Evolutionary conservation across 352 stramenopile species (phyloP), one percentile per base, ranked within the genome.

Genomic region (Thraustochytrium striatum): DNA sequence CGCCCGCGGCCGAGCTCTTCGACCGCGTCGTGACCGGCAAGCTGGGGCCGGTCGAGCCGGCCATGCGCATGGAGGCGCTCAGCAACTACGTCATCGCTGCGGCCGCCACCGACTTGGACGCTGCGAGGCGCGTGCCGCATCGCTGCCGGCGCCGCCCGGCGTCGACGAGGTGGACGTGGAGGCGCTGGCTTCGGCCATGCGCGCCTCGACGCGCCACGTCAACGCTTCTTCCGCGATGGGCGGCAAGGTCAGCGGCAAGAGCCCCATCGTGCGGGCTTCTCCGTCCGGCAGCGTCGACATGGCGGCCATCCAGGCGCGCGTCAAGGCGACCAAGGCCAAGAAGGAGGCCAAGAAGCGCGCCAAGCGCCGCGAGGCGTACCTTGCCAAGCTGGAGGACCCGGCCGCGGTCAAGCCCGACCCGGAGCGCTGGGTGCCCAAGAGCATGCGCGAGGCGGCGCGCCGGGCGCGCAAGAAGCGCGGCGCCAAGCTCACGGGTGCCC

Each of bases 341-440:
- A 75, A 75, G 39, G 52, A 58, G 44, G 32, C 50, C 65, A 75
- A 75, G 39, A 75, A 61, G 39, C 65, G 65, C 30, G 39, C 65
- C 25, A 75, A 75, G 50, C 65, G 65, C 44, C 65, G 65, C 65
- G 65, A 75, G 35, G 65, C 65, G n/a, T 50, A 75, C 25, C 50
- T 75, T 16, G 44, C 65, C 32, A 25, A 16, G 2, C 65, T 75
- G 21, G 5, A 41, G 21, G 65, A 75, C 36, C 43, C 65, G 32
- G 30, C 65, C 43, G 61, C 65, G 65, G 7, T 61, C n/a, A 72
- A 70, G 39, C 33, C 52, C 21, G 52, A 75, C 32, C 65, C 65
- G 2, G 65, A 75, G 50, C 43, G 65, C 32, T 75, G 65, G 65
- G 61, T 75, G 2, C 65, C 65, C 1, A 75, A 75, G 50, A 75